A percentile compares a stretch with the other conserved stretches of the same genome.
These are phyloP conservation scores for Maudiozyma humilis DNA, from an alignment of 1,139 yeast species.

Conservation along the genomic window DNA sequence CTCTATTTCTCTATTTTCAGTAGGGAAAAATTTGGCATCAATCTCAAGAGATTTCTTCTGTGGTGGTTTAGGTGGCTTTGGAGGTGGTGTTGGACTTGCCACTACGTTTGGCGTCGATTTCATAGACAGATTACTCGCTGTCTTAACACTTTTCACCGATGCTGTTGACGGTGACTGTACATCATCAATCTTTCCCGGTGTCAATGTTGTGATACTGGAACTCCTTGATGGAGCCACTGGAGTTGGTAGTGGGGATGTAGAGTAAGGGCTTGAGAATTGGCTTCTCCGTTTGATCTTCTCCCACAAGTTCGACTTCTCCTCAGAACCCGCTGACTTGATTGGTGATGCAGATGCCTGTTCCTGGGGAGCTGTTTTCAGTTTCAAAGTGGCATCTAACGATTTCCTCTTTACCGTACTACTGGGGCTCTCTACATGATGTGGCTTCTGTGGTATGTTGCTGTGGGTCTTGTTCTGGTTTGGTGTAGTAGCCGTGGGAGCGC, in stretches of 20 bases:
- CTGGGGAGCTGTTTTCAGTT: neutral
- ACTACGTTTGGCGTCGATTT: neutral
- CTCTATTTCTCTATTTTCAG: constrained; percentile 17
- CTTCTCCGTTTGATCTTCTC: constrained; percentile 26
- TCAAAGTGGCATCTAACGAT: constrained; percentile 1
- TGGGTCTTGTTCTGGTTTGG: neutral
- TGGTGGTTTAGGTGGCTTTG: neutral
- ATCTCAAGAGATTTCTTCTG: constrained; percentile 20
- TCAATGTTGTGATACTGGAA: constrained; percentile 7
- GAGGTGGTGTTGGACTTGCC: neutral
- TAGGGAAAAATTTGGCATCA: constrained; percentile 32
- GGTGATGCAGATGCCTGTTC: constrained; percentile 9
- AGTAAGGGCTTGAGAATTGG: constrained; percentile 12
- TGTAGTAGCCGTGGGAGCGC: neutral
- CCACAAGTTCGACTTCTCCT: constrained; percentile 27
- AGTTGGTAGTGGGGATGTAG: constrained; percentile 7
- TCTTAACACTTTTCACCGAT: neutral
- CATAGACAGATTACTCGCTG: neutral
- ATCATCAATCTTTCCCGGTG: constrained; percentile 4
- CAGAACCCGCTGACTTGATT: constrained; percentile 12
- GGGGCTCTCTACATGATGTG: neutral
- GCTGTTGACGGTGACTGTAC: neutral
- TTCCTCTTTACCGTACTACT: neutral
- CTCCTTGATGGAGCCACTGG: constrained; percentile 7
- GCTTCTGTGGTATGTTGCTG: neutral